Conservation (phyloP, 768 basidiomycete genomes). For the Phlegmacium glaucopus region DNA sequence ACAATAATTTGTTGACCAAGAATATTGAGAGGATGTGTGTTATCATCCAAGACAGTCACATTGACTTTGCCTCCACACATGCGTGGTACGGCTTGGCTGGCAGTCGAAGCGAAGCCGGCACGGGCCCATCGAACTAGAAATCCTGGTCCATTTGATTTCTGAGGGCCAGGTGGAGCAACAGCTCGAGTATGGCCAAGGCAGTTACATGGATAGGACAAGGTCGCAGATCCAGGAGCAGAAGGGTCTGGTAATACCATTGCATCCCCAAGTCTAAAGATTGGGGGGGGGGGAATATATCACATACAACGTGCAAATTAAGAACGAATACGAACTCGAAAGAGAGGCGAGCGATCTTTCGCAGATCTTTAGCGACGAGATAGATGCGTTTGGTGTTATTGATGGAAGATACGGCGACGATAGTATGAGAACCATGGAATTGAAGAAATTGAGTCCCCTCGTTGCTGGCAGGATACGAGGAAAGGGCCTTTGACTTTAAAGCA, state of each 20-base stretch:
- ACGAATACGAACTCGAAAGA: constrained; percentile 23
- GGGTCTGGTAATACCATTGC: not conserved
- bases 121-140: constrained; percentile 8
- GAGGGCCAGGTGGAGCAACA: not conserved
- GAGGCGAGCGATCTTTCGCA: constrained; percentile 25
- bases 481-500: constrained; percentile 10
- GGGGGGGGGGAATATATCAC: not conserved
- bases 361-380: constrained; percentile 22
- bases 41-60: constrained; percentile 24
- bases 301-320: no score
- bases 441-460: not conserved
- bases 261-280: not conserved
- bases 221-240: not conserved
- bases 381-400: constrained; percentile 22
- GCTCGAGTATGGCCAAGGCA: not conserved
- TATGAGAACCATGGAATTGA: constrained; percentile 21
- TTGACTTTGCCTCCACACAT: not conserved
- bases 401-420: constrained; percentile 23
- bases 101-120: not conserved
- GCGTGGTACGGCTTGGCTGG: not conserved
- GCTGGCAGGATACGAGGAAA: not conserved
- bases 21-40: constrained; percentile 22
- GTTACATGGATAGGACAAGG: not conserved
- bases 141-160: constrained; percentile 8
- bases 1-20: constrained; percentile 26